Evolutionary conservation across 1,284 basidiomycete genomes (phyloP), one percentile per base, ranked within the genome.

Genomic region (Irpex rosettiformis): DNA sequence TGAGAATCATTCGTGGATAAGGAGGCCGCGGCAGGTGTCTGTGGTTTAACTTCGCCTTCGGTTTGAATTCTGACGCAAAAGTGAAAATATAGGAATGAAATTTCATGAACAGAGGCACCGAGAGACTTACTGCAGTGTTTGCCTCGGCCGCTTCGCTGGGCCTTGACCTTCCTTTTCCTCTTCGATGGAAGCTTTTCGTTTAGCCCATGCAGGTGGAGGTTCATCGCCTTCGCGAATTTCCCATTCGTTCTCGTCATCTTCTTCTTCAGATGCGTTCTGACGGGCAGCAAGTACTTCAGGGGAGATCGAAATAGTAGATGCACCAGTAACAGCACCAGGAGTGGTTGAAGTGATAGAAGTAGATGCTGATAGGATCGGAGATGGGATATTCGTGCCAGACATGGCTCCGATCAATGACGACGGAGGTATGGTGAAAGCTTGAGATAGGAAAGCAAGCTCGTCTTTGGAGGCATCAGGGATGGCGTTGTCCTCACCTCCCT

Each of bases 131-230:
- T 49, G 30, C 29, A 28, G 24, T 18, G 10, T 33, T 6, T 47
- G 53, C 30, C 22, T 40, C 33, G 18, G 48, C 70, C 71, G 67
- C 69, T 73, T 64, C 57, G 54, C 62, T 1, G 61, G 51, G 2
- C 60, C 62, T 11, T 68, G 66, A 22, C 63, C 63, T 28, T 51
- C 25, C 27, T 51, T 24, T 28, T 51, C 48, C 21, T 51, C 48
- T 27, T 80, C 79, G 47, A 75, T 78, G 48, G 72, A 71, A 3
- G 70, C 65, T 64, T 78, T 82, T 43, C 83, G 73, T 66, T 87
- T 88, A 4, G 77, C 81, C 89, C 89, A 91, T n/a, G 71, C 42
- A 1, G 89, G 89, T 13, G 84, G 81, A 24, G 84, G 77, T 16
- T 76, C 82, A 58, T 79, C 73, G 4, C 88, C 85, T 52, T 88